Evolutionary conservation across 73 alveolate species (phyloP), one percentile per base, ranked within the genome.

Genomic region (Paramecium sonneborni): DNA sequence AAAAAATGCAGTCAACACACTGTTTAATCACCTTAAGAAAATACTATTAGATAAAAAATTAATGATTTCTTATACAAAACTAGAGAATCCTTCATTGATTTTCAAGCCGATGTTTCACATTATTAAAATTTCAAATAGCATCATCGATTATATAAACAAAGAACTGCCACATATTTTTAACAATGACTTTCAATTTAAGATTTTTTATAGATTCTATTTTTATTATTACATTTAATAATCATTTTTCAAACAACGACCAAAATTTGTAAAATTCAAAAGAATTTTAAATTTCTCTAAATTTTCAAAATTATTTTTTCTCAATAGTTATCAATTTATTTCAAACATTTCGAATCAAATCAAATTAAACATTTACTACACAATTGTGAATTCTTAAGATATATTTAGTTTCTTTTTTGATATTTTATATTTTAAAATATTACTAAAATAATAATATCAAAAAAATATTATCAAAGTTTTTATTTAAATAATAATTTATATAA

Each of bases 141-240:
- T 23, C 38, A 72, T 38, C 30, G 57, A 72, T 11, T 72, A 37
- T 72, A 72, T 37, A 35, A 72, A n/a, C 35, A 72, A n/a, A 12
- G 86, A 72, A 72, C 86, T 72, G 86, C 86, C 3, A 72, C 67
- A 5, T 72, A 72, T 38, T 72, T 72, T 15, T 72, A 72, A 72
- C 7, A 72, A 35, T 72, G 86, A 72, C 1, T 52, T 52, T 52
- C 68, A 52, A 15, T 4, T 52, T 4, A 20, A 52, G 68, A 48
- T 48, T 52, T 52, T 15, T 52, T 5, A 44, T 18, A 52, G 6
- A 0, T 52, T 5, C 3, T 52, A 52, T n/a, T 0, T 52, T 52
- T 15, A 15, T 48, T 14, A 0, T 10, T 48, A 0, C 62, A 48
- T 15, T 14, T 12, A 15, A 1, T 48, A 1, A 5, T 48, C 30